A percentile compares a stretch with the other conserved stretches of the same genome.
Conservation (phyloP, 306 rosid genomes). For the Quercus ilex region DNA sequence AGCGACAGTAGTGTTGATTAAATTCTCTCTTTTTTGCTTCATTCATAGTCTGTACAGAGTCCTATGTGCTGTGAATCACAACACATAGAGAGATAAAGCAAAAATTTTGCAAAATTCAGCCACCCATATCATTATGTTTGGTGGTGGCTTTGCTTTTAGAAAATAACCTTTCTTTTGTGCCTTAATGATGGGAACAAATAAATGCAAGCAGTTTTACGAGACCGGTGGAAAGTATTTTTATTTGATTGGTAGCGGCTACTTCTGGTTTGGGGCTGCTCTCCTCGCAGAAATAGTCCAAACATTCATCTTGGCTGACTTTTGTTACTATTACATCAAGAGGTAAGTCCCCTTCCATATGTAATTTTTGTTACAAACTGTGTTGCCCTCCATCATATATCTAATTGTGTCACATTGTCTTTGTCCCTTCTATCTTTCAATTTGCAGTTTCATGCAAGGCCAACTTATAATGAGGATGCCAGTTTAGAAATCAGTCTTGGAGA, state of each 20-base stretch:
- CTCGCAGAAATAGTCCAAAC: slow-evolving; percentile 63
- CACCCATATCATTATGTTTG: too few relatives aligned
- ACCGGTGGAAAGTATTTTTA: slow-evolving; percentile 39
- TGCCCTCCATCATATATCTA: background rate
- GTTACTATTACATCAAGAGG: slow-evolving; percentile 79
- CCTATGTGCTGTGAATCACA: too few relatives aligned
- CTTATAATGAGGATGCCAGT: slow-evolving; percentile 63
- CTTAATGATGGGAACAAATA: background rate
- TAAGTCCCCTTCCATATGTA: background rate
- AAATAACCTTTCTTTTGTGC: background rate
- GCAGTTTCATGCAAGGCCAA: slow-evolving; percentile 64
- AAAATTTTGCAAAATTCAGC: too few relatives aligned
- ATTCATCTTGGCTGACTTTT: slow-evolving; percentile 75
- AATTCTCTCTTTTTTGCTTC: too few relatives aligned
- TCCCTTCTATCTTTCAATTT: background rate
- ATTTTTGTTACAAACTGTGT: background rate
- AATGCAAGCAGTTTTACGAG: slow-evolving; percentile 46
- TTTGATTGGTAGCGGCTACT: slow-evolving; percentile 42
- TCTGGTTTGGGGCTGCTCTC: slow-evolving; percentile 58
- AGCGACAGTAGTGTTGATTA: too few relatives aligned
- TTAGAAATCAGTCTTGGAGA: background rate
- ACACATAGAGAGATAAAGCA: too few relatives aligned
- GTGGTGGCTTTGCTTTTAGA: too few relatives aligned
- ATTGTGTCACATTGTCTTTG: background rate
- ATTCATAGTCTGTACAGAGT: too few relatives aligned